Evolutionary conservation across 2,329 filamentous ascomycete species (phyloP), one percentile per base, ranked within the genome.

Genomic region (Fusarium sp.): DNA sequence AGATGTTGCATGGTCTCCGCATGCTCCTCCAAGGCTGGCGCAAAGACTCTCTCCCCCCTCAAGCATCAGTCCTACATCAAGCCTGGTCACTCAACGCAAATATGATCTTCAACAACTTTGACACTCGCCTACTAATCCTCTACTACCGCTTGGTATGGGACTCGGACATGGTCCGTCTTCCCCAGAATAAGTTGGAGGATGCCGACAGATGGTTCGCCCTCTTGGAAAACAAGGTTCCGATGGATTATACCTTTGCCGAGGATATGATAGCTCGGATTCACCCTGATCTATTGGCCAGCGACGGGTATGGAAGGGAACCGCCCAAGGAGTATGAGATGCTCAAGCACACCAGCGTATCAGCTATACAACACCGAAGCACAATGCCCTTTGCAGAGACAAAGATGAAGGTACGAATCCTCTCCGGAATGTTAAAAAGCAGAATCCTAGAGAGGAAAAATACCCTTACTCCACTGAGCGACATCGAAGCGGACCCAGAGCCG

Each of bases 101-200:
- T 11, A 45, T 64, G 1, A 14, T 72, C 11, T 68, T 59, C n/a
- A 60, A 20, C 1, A 64, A 70, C 23, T 60, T 41, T 35, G 59
- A 72, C 25, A 32, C 64, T 3, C 50, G 65, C 5, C 18, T 72
- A 1, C 16, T 68, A 18, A 14, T 54, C 3, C 45, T 72, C 30
- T 71, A 71, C 27, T 72, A 72, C 6, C 70, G 68, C 16, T 11
- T 72, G 13, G 48, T 71, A 3, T 72, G 70, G 68, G 70, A 72
- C 10, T 71, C 68, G 0, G 30, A 59, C 0, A 57, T 66, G 4
- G 18, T 71, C 10, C 32, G 32, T 3, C n/a, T 72, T 2, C 59
- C 68, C 1, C 27, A 50, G 4, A 58, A 67, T 1, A 64, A 57
- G 9, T 20, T 71, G 3, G 18, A 66, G 0, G 41, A 43, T 0